phyloP scores from a whole-genome alignment of 306 rosid genomes.

The Cucurbita moschata region DNA sequence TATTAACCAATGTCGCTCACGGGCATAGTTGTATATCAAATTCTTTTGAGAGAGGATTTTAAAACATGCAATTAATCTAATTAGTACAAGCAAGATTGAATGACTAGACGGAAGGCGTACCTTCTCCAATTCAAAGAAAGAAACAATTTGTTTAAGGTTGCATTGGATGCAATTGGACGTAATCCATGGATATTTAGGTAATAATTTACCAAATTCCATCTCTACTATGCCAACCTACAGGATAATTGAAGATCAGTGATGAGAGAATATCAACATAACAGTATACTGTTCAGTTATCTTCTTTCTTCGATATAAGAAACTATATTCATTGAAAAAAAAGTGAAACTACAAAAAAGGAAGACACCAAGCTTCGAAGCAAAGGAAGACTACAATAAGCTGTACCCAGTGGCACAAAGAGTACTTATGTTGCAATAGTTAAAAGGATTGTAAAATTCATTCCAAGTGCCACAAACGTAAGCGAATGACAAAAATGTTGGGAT shows the following conservation, averaged over 20 bases:
- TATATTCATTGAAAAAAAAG: neutral
- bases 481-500: neutral
- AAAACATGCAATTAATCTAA: neutral
- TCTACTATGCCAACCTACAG: conserved; percentile 43
- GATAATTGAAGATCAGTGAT: neutral
- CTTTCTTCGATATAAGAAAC: neutral
- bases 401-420: neutral
- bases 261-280: neutral
- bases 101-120: conserved; percentile 19
- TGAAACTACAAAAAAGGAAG: neutral
- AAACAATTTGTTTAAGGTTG: conserved; percentile 36
- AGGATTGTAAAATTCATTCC: neutral
- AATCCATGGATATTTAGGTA: conserved; percentile 74
- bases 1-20: neutral
- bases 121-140: conserved; percentile 42
- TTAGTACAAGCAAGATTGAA: conserved; percentile 6
- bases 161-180: conserved; percentile 52
- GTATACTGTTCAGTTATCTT: neutral
- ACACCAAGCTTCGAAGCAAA: neutral
- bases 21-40: neutral
- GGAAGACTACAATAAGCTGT: neutral
- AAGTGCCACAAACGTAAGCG: neutral
- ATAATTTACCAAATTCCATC: conserved; percentile 30
- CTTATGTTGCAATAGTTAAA: neutral
- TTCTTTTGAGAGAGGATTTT: neutral